Percentiles rank a stretch among this genome's conserved stretches.
phyloP scores from a whole-genome alignment of 2,329 filamentous ascomycete genomes.

The Aspergillus fischeri region DNA sequence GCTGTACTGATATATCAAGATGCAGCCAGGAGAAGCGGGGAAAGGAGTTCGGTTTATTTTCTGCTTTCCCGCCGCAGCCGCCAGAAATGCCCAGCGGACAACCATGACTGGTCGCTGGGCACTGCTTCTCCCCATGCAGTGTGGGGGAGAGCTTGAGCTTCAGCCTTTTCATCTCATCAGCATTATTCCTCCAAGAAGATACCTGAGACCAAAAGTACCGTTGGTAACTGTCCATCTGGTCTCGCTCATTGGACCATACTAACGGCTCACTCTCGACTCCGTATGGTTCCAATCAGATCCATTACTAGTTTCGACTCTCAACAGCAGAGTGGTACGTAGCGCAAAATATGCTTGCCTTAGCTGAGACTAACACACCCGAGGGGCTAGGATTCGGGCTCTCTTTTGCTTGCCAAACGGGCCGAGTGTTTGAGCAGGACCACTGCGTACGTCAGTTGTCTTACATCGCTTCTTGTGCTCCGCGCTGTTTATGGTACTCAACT shows the following conservation, averaged over 20 bases:
- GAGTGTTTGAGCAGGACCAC: neutral
- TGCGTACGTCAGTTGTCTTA: neutral
- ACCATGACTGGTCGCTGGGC: neutral
- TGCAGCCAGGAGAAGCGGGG: neutral
- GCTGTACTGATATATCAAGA: neutral
- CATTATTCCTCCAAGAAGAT: too few species aligned
- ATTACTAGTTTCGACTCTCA: too few species aligned
- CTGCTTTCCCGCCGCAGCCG: conserved; percentile 14
- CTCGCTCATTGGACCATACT: too few species aligned
- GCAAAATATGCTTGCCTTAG: neutral
- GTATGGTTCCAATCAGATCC: too few species aligned
- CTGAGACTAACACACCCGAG: neutral
- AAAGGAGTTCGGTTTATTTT: neutral
- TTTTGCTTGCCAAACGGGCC: neutral
- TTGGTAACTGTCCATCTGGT: too few species aligned
- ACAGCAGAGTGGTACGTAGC: neutral
- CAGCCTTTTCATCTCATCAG: neutral
- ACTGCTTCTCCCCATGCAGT: neutral
- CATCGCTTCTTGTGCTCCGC: neutral
- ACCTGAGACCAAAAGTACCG: too few species aligned
- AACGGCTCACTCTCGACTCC: too few species aligned
- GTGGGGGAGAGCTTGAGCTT: neutral
- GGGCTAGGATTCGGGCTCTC: neutral
- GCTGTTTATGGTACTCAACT: neutral
- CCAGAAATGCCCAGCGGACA: conserved; percentile 2